A percentile compares a stretch with the other conserved stretches of the same genome.
Conservation (phyloP, 2,329 filamentous ascomycete genomes). For the Xylaria arbuscula region DNA sequence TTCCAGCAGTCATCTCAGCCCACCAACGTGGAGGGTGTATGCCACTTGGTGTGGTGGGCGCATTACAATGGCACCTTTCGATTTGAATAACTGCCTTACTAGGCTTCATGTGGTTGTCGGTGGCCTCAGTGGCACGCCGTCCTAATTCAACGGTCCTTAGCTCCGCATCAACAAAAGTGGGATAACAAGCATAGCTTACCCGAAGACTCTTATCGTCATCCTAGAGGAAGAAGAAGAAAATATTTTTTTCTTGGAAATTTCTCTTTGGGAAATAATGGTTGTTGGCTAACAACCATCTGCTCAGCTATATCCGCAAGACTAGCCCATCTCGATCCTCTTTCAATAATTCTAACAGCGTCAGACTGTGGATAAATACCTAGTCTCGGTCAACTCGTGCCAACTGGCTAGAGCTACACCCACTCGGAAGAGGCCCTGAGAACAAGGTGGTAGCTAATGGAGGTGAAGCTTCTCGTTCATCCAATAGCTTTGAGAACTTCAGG, state of each 20-base stretch:
- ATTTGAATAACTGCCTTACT: conserved; percentile 28
- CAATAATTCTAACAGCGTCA: conserved; percentile 33
- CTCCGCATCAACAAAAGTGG: conserved; percentile 27
- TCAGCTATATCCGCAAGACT: conserved; percentile 26
- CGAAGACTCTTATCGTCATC: conserved; percentile 7
- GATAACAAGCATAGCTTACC: conserved; percentile 11
- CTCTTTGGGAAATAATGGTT: conserved; percentile 23
- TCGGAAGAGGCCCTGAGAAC: conserved; percentile 34
- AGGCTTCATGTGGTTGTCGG: conserved; percentile 21
- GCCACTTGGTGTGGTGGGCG: conserved; percentile 27
- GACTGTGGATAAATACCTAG: conserved; percentile 24
- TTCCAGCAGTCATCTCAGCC: conserved; percentile 27
- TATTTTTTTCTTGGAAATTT: conserved; percentile 16
- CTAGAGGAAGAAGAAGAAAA: conserved; percentile 25
- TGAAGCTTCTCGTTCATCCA: conserved; percentile 16
- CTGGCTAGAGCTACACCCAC: conserved; percentile 33
- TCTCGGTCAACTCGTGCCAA: conserved; percentile 33
- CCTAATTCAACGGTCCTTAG: conserved; percentile 36
- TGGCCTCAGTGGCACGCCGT: conserved; percentile 30
- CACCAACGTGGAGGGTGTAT: conserved; percentile 25
- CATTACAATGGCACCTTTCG: conserved; percentile 24
- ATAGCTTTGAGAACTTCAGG: conserved; percentile 28
- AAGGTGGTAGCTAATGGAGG: conserved; percentile 29
- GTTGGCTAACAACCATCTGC: conserved; percentile 23
- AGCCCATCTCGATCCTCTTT: conserved; percentile 29